Conservation (phyloP, 2,329 filamentous ascomycete species). For the Sclerotiophoma versabilis region DNA sequence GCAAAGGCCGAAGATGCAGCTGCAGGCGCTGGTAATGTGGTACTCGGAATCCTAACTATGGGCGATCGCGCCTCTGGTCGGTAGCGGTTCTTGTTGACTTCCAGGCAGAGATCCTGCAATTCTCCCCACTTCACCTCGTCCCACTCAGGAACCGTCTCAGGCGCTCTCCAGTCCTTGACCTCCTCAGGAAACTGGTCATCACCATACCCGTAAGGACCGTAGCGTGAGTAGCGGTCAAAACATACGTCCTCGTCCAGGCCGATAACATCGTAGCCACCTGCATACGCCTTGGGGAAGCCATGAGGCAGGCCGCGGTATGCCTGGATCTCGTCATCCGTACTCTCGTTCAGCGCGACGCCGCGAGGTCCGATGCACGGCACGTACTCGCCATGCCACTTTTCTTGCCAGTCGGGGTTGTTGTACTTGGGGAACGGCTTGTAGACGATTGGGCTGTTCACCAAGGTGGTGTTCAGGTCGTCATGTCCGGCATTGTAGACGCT, state of each 20-base stretch:
- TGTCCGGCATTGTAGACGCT: constrained; percentile 49
- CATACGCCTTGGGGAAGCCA: constrained; percentile 45
- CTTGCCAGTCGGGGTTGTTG: constrained; percentile 67
- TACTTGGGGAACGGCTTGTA: constrained; percentile 78
- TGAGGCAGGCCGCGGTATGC: constrained; percentile 66
- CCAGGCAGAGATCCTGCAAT: constrained; percentile 71
- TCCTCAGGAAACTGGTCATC: constrained; percentile 60
- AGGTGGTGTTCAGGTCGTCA: constrained; percentile 35
- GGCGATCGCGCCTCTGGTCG: constrained; percentile 50
- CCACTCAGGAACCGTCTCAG: constrained; percentile 61
- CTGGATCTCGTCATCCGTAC: constrained; percentile 67
- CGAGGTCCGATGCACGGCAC: constrained; percentile 70
- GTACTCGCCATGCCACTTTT: constrained; percentile 63
- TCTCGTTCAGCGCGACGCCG: constrained; percentile 59
- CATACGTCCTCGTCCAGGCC: constrained; percentile 63
- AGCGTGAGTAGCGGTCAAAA: constrained; percentile 64
- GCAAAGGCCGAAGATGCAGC: constrained; percentile 41
- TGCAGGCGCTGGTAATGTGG: constrained; percentile 34
- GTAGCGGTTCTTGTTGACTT: constrained; percentile 71
- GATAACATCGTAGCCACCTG: constrained; percentile 49
- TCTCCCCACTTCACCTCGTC: constrained; percentile 72
- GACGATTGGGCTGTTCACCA: constrained; percentile 55
- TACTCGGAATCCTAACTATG: constrained; percentile 38
- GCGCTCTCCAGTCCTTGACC: constrained; percentile 51
- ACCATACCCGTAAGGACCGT: constrained; percentile 64